phyloP scores from a whole-genome alignment of 345 rosid species.

The Eucalyptus guilfoylei region DNA sequence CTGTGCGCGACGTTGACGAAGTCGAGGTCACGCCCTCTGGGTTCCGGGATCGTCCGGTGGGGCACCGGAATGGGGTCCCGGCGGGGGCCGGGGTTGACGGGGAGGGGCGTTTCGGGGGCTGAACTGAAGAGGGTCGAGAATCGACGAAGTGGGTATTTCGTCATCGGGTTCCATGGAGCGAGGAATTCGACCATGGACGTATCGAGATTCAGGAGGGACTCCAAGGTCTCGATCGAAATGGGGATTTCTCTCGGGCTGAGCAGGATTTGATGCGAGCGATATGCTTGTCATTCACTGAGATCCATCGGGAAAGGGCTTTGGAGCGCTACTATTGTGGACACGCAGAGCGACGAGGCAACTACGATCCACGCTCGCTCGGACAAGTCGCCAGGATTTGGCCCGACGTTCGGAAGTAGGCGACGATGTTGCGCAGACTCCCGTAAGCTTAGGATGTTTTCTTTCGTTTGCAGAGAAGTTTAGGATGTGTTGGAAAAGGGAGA shows the following conservation, averaged over 20 bases:
- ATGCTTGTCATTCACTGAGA: background rate
- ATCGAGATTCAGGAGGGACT: background rate
- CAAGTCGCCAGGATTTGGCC: background rate
- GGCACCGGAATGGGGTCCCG: conserved; percentile 49
- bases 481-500: background rate
- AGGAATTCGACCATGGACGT: background rate
- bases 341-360: background rate
- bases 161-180: background rate
- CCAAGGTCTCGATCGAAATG: background rate
- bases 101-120: background rate
- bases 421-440: background rate
- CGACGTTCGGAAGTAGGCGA: background rate
- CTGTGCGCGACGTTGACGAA: conserved; percentile 72
- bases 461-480: background rate
- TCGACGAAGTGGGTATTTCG: background rate
- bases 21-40: conserved; percentile 72
- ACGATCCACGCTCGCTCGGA: background rate
- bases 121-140: background rate
- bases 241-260: background rate
- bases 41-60: conserved; percentile 49
- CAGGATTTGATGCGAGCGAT: background rate
- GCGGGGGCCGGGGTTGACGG: background rate
- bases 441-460: background rate
- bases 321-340: rapidly evolving
- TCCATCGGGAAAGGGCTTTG: background rate